Base-by-base conservation (phyloP, 371 early-diverging fungal species). In the Mucor plumbeus region DNA sequence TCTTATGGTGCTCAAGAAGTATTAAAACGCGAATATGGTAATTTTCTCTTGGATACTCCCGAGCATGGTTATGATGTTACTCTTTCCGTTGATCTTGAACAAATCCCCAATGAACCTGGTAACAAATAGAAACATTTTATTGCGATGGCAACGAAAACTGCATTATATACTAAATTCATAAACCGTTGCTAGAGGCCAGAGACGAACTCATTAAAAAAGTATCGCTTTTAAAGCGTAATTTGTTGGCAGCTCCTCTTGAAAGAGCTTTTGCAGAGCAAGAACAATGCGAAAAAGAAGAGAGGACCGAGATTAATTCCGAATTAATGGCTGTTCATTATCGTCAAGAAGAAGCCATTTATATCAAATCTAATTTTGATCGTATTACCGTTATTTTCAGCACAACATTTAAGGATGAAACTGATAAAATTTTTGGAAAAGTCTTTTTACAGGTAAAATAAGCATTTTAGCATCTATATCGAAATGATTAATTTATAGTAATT, bases 311-410 rank as follows among this genome's bases (percentile, higher is more conserved):
- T 8, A 75, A 79, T 9, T 85, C 93, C 5, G 82, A 87, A 56
- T 68, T 96, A 64, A 96, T 97, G 96, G 86, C 93, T 38, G 85
- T 97, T 39, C 92, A 91, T 73, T 98, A 97, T 73, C 91, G 99
- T 61, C 92, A 95, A 53, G 92, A 90, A 59, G 99, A 99, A 78
- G 91, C 95, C 33, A 93, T 97, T 64, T 97, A 92, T 73, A 82
- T 98, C 65, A 90, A 95, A 73, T 93, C 96, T 47, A 89, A 84
- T 66, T 82, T 88, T 54, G 99, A 99, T 77, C 91, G 98, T 40
- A 96, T 98, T 67, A 97, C 98, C 5, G 98, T 97, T 36, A 95
- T 98, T 62, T 97, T 98, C 79, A 93, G 95, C 53, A 96, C 97
- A 31, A 82, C 88, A 71, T 99, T 99, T 81, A 95, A 96, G 84